These are phyloP conservation scores for Hypoxylon sp. DNA, from an alignment of 2,329 filamentous ascomycete species.

Conservation along the genomic window DNA sequence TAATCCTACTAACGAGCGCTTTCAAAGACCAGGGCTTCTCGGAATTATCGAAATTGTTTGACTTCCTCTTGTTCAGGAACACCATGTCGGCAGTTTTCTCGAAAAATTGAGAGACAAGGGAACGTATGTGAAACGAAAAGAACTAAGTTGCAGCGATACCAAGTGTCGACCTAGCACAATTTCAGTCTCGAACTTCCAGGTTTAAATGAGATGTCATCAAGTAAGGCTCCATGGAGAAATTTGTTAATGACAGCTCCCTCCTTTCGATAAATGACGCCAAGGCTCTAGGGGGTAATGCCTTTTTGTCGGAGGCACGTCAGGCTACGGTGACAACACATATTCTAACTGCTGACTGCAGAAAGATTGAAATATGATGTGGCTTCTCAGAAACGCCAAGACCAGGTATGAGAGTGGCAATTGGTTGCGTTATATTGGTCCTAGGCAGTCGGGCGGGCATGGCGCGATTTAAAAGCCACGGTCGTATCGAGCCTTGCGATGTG, in stretches of 20 bases:
- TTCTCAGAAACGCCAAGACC: background rate
- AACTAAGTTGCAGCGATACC: background rate
- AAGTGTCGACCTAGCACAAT: background rate
- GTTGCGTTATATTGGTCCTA: background rate
- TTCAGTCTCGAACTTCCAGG: background rate
- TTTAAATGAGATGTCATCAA: background rate
- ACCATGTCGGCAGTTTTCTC: slow-evolving; percentile 1
- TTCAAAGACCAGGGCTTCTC: background rate
- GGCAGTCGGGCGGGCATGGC: background rate
- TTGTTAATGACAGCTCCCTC: background rate
- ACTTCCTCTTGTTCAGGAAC: slow-evolving; percentile 1
- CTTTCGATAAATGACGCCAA: background rate
- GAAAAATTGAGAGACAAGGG: too few relatives aligned
- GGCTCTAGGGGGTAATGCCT: background rate
- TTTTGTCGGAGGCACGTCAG: background rate
- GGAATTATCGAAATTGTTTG: background rate
- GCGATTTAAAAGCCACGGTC: background rate
- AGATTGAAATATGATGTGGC: background rate
- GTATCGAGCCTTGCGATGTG: background rate
- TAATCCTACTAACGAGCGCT: slow-evolving; percentile 3
- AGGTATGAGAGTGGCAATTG: background rate
- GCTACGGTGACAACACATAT: background rate
- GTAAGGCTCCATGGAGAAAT: background rate
- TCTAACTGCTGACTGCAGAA: background rate
- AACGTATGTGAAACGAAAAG: background rate